Percentiles rank a stretch among this genome's conserved stretches.
phyloP scores from a whole-genome alignment of 1,139 yeast genomes.

The Yamadazyma friedrichii region DNA sequence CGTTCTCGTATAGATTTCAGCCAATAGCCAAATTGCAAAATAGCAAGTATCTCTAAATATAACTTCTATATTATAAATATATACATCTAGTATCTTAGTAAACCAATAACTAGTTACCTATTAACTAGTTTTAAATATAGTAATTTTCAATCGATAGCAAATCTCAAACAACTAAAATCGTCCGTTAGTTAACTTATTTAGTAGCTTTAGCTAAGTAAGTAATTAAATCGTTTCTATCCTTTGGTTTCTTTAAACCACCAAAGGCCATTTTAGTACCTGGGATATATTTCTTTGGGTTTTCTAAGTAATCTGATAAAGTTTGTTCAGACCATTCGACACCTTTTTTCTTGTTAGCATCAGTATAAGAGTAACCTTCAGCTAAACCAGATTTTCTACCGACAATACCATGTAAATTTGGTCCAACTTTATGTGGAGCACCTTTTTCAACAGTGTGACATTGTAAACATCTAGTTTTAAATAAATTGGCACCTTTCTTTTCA shows the following conservation, averaged over 20 bases:
- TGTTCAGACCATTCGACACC: constrained; percentile 87
- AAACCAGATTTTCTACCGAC: constrained; percentile 90
- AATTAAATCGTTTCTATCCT: constrained; percentile 96
- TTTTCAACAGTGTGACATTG: constrained; percentile 97
- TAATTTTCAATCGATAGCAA: too few species aligned
- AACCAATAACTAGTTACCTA: too few species aligned
- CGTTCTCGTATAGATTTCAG: not conserved
- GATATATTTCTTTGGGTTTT: constrained; percentile 99
- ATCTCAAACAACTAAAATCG: too few species aligned
- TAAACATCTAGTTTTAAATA: constrained; percentile 97
- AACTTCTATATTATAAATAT: constrained; percentile 6
- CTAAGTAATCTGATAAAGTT: constrained; percentile 91
- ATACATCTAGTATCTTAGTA: not conserved
- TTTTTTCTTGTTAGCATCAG: constrained; percentile 98
- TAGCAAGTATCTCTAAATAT: not conserved
- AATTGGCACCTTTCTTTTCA: constrained; percentile 96
- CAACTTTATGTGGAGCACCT: constrained; percentile 98
- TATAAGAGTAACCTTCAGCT: constrained; percentile 92
- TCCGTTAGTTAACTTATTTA: constrained; percentile 39
- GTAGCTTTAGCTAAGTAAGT: constrained; percentile 84
- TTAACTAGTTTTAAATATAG: too few species aligned
- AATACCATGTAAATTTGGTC: constrained; percentile 96
- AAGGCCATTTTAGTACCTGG: constrained; percentile 99
- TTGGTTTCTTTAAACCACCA: constrained; percentile 98
- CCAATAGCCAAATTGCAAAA: constrained; percentile 5